These are phyloP conservation scores for Pseudovirgaria hyperparasitica DNA, from an alignment of 2,329 filamentous ascomycete species.

Conservation along the genomic window DNA sequence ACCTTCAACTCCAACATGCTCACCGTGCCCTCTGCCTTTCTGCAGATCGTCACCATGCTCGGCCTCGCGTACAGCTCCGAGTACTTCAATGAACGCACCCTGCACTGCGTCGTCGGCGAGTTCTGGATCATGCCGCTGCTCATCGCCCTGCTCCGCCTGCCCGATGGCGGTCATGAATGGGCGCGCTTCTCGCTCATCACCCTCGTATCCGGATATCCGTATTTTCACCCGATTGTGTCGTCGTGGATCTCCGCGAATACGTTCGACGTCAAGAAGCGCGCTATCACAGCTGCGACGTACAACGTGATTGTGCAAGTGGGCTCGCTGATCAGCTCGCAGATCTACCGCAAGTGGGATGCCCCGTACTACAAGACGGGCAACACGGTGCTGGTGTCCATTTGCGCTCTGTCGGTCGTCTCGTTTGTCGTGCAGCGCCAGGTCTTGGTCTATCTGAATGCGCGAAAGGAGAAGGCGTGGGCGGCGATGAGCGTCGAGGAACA, in stretches of 20 bases:
- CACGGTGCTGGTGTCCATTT: slow-evolving; percentile 36
- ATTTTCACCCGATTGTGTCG: slow-evolving; percentile 32
- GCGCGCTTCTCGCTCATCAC: slow-evolving; percentile 39
- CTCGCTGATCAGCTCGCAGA: slow-evolving; percentile 33
- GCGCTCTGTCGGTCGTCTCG: slow-evolving; percentile 33
- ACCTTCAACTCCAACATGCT: slow-evolving; percentile 52
- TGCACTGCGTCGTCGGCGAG: slow-evolving; percentile 37
- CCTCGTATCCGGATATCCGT: slow-evolving; percentile 40
- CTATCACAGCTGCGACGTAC: slow-evolving; percentile 27
- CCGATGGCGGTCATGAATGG: slow-evolving; percentile 33
- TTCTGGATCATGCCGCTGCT: slow-evolving; percentile 50
- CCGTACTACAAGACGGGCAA: slow-evolving; percentile 43
- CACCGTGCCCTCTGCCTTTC: slow-evolving; percentile 37
- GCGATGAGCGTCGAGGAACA: slow-evolving; percentile 36
- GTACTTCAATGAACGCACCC: slow-evolving; percentile 31
- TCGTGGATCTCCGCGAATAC: slow-evolving; percentile 27
- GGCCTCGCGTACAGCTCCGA: slow-evolving; percentile 34
- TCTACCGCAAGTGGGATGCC: slow-evolving; percentile 40
- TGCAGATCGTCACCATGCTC: slow-evolving; percentile 29
- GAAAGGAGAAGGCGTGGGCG: slow-evolving; percentile 35
- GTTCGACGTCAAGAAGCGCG: slow-evolving; percentile 26
- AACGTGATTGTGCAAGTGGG: slow-evolving; percentile 35
- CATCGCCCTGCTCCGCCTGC: slow-evolving; percentile 37
- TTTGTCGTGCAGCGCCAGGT: slow-evolving; percentile 39
- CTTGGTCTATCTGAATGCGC: slow-evolving; percentile 12